Evolutionary conservation across 768 basidiomycete genomes (phyloP).

Genomic region (Pisolithus orientalis): DNA sequence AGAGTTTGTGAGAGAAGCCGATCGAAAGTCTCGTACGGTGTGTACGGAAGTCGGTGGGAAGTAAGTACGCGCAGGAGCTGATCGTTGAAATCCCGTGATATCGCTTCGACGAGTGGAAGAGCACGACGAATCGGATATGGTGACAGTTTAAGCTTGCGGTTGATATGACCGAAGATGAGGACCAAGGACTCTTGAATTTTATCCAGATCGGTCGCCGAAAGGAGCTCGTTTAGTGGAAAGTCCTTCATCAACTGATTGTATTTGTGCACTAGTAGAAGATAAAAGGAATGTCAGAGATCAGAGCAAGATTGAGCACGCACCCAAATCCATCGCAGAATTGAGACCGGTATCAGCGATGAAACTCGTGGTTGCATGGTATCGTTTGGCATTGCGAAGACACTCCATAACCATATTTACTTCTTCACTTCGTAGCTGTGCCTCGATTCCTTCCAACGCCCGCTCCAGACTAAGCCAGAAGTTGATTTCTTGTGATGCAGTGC

Average conservation of each 20-base stretch:
- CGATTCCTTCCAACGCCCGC: constrained; percentile 87
- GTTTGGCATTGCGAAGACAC: constrained; percentile 89
- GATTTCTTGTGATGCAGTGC: constrained; percentile 97
- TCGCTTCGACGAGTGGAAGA: constrained; percentile 94
- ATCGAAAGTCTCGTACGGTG: constrained; percentile 93
- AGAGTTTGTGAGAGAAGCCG: constrained; percentile 69
- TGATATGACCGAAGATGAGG: constrained; percentile 89
- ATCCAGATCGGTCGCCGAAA: constrained; percentile 93
- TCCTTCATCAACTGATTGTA: constrained; percentile 99
- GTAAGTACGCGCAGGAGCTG: constrained; percentile 87
- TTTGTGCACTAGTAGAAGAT: constrained; percentile 68
- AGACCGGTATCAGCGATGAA: constrained; percentile 97
- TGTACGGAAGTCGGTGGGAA: constrained; percentile 87
- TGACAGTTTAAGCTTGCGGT: constrained; percentile 90
- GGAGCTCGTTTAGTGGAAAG: constrained; percentile 93
- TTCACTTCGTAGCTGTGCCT: constrained; percentile 84
- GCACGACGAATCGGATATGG: constrained; percentile 96
- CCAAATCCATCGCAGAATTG: constrained; percentile 87
- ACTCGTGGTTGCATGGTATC: constrained; percentile 95
- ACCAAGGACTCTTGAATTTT: constrained; percentile 88
- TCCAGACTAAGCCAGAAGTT: constrained; percentile 99
- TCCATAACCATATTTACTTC: constrained; percentile 93
- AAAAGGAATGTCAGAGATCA: not conserved
- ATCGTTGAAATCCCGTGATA: constrained; percentile 96
- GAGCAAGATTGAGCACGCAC: constrained; percentile 33